Evolutionary conservation across 768 basidiomycete species (phyloP), one percentile per base, ranked within the genome.

Genomic region (Favolaschia claudopus): DNA sequence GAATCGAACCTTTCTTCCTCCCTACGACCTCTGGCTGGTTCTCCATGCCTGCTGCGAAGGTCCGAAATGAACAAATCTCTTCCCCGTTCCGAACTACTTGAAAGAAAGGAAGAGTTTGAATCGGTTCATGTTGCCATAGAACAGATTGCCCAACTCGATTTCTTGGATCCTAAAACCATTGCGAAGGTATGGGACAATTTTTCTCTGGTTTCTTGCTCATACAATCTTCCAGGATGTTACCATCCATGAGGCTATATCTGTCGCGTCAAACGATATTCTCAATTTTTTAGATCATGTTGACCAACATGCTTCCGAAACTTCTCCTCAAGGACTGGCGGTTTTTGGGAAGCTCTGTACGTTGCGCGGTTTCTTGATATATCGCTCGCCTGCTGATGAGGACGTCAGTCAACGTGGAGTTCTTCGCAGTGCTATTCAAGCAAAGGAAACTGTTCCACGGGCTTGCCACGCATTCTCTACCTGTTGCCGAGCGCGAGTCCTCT

Each of bases 381-480:
- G 32, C 22, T 4, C 20, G n/a, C 17, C 43, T 37, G 45, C 48
- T 24, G 14, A 25, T 39, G 31, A n/a, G 28, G 38, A 36, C 5
- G 49, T 15, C 60, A 79, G 79, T 71, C 25, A 49, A 71, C 20
- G 55, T 58, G 4, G 28, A 61, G 9, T 78, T 81, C 60, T 43
- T 79, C 25, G 57, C 60, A 17, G 57, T 64, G n/a, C 68, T 92
- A 20, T 86, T 92, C 60, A 74, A 76, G 33, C 80, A 84, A 54
- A 78, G 89, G 55, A 76, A 69, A 46, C 69, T 79, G 33, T 85
- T 85, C 64, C 83, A 80, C 49, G 40, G 58, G 28, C 73, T 83
- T 43, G 83, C 80, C 12, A 69, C 76, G 13, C 70, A 68, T 31
- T 70, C 76, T 29, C 36, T 70, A n/a, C 28, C 62, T 5, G n/a